phyloP scores from a whole-genome alignment of 1,139 yeast species.

The Geotrichum candidum region DNA sequence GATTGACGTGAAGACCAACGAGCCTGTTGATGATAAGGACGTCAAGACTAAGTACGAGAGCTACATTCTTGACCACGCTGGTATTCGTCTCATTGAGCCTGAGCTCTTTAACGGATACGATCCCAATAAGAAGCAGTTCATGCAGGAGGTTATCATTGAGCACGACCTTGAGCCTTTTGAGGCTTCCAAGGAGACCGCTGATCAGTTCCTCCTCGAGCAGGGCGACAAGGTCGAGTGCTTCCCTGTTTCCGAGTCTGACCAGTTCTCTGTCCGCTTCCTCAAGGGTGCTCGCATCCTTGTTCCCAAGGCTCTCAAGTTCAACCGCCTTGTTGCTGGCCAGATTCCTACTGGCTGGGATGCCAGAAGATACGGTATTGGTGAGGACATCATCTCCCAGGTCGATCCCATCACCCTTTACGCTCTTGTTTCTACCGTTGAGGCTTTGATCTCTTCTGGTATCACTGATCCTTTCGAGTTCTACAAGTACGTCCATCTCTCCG shows the following conservation, averaged over 20 bases:
- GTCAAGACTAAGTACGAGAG: slow-evolving; percentile 87
- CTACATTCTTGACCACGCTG: slow-evolving; percentile 83
- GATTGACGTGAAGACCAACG: slow-evolving; percentile 91
- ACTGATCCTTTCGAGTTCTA: slow-evolving; percentile 98
- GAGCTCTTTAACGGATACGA: slow-evolving; percentile 90
- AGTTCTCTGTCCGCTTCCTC: slow-evolving; percentile 80
- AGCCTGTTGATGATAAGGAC: slow-evolving; percentile 92
- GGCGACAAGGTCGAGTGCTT: slow-evolving; percentile 91
- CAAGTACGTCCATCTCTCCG: slow-evolving; percentile 95
- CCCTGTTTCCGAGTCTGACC: slow-evolving; percentile 84
- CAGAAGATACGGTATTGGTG: slow-evolving; percentile 86
- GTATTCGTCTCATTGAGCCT: slow-evolving; percentile 94
- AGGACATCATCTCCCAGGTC: slow-evolving; percentile 87
- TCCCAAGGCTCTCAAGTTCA: slow-evolving; percentile 94
- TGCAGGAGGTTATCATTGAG: slow-evolving; percentile 93
- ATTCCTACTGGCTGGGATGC: slow-evolving; percentile 99
- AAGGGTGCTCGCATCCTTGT: slow-evolving; percentile 88
- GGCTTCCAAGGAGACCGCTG: slow-evolving; percentile 91
- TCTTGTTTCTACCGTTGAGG: slow-evolving; percentile 91
- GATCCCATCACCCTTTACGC: slow-evolving; percentile 93
- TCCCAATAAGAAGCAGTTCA: slow-evolving; percentile 84
- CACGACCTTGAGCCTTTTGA: slow-evolving; percentile 95
- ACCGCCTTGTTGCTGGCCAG: slow-evolving; percentile 97
- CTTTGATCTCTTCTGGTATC: slow-evolving; percentile 86
- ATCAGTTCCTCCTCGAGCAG: slow-evolving; percentile 87